Evolutionary conservation across 352 stramenopile species (phyloP).

Genomic region (Poterioochromonas sp.): DNA sequence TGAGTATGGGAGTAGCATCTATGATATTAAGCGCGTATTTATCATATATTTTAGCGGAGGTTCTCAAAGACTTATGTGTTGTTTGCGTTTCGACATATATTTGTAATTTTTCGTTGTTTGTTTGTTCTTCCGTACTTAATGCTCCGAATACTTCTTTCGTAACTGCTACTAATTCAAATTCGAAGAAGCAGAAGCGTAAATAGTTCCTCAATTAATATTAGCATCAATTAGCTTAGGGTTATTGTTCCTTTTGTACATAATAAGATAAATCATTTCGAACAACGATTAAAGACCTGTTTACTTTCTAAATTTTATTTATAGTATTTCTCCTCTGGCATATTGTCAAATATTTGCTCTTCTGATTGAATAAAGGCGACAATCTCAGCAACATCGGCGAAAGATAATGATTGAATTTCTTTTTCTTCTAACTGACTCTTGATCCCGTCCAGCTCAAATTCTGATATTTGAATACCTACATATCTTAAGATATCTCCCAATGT

Average conservation of each 20-base stretch:
- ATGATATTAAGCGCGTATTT: not conserved
- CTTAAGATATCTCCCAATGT: not conserved
- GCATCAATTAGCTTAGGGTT: no score
- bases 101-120: not conserved
- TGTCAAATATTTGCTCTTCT: no score
- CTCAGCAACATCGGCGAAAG: conserved; percentile 11
- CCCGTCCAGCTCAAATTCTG: not conserved
- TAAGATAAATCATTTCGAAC: no score
- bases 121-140: not conserved
- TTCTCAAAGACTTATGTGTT: not conserved
- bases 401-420: not conserved
- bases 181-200: no score
- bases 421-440: not conserved
- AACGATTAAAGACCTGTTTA: no score
- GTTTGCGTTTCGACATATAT: not conserved
- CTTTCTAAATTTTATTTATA: no score
- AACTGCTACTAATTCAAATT: no score
- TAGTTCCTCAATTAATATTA: no score
- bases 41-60: not conserved
- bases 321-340: no score
- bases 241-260: no score
- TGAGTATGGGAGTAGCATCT: not conserved
- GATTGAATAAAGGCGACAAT: conserved; percentile 20
- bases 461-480: not conserved
- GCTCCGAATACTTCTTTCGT: no score